A percentile compares a stretch with the other conserved stretches of the same genome.
Evolutionary conservation across 1,284 basidiomycete species (phyloP).

Genomic region (Calocybe gambosa): DNA sequence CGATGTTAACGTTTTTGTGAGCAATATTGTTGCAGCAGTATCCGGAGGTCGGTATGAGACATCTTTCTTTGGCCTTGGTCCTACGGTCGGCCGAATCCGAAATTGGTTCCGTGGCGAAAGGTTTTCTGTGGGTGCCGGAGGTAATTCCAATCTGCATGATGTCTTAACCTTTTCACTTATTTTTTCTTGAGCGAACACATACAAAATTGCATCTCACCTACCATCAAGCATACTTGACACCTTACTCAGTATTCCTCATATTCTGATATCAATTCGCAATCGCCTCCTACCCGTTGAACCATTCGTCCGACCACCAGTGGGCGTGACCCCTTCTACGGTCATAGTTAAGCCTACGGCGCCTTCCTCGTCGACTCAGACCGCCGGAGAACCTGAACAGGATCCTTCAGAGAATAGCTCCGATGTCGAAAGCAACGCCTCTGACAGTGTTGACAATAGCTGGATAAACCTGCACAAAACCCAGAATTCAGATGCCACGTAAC

Average conservation of each 20-base stretch:
- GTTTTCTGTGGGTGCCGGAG: slow-evolving; percentile 68
- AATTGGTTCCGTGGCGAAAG: slow-evolving; percentile 58
- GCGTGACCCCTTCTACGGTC: slow-evolving; percentile 7
- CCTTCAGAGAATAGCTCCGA: slow-evolving; percentile 45
- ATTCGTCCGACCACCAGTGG: slow-evolving; percentile 21
- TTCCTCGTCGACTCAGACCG: slow-evolving; percentile 1
- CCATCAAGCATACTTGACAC: slow-evolving; percentile 61
- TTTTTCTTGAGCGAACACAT: slow-evolving; percentile 48
- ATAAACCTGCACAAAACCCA: slow-evolving; percentile 43
- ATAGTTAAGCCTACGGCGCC: slow-evolving; percentile 15
- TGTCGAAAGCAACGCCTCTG: slow-evolving; percentile 55
- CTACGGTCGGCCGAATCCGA: slow-evolving; percentile 38
- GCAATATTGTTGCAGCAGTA: slow-evolving; percentile 50
- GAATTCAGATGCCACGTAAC: neutral
- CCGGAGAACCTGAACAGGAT: slow-evolving; percentile 22
- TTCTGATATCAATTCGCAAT: slow-evolving; percentile 57
- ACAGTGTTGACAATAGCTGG: slow-evolving; percentile 61
- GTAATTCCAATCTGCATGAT: slow-evolving; percentile 31
- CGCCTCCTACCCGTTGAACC: slow-evolving; percentile 47
- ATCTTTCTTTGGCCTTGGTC: slow-evolving; percentile 35
- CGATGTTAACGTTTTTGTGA: slow-evolving; percentile 51
- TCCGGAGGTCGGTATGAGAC: slow-evolving; percentile 41
- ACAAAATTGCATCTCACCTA: slow-evolving; percentile 59
- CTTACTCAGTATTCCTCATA: slow-evolving; percentile 59
- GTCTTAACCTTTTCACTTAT: neutral